Evolutionary conservation across 768 basidiomycete species (phyloP), one percentile per base, ranked within the genome.

Genomic region (Russula sp.): DNA sequence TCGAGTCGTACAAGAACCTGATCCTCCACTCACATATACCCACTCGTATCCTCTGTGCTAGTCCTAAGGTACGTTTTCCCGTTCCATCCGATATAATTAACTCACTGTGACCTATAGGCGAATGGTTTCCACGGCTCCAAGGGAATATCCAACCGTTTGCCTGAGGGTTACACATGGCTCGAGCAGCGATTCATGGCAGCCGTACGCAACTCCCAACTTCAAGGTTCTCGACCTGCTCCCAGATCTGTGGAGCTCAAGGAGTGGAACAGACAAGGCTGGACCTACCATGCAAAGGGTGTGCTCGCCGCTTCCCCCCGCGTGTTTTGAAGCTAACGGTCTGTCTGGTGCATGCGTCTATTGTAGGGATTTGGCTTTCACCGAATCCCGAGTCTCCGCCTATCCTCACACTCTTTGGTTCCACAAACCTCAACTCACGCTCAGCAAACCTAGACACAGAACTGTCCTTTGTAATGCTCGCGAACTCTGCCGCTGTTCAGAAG

Each of bases 261-360:
- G 73, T 99, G 97, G 97, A 81, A 85, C 69, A 82, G 81, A 65
- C 75, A 79, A 25, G 92, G 88, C 4, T 99, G 97, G 97, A 98
- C 97, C 1, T 99, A 99, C 75, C 97, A 99, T 70, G 91, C 97
- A 29, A 99, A 99, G 81, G 97, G 95, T 96, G 64, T 42, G 72
- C 65, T 41, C 20, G 3, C 16, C 9, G 25, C 35, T 39, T 43
- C 53, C 45, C 11, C 47, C 20, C 60, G 50, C 8, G 11, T 29
- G 9, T 58, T 29, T 29, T 16, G 7, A 5, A 32, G 35, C 51
- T 63, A 32, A 34, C 10, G 35, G 36, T 18, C 36, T 20, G 22
- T 50, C 35, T 43, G n/a, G 13, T 32, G 8, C 38, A 8, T 32
- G 8, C 38, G 34, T 54, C 42, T 60, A 56, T 29, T 57, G n/a